Conservation (phyloP, 768 basidiomycete species). For the Rhizopogon rudus region DNA sequence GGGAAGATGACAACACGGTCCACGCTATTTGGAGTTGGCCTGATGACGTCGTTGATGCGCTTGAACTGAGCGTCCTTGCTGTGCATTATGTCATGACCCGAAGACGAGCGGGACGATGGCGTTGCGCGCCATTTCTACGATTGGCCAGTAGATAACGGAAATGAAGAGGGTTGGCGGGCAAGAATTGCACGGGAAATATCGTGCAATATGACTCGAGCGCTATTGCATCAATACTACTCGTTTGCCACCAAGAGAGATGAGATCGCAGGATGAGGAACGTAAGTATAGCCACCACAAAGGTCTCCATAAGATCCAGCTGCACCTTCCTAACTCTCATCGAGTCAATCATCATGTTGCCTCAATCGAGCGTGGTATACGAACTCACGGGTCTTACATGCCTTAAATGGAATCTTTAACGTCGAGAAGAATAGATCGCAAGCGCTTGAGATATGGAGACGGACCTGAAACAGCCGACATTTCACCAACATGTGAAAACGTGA, state of each 20-base stretch:
- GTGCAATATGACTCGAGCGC: background rate
- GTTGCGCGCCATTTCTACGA: background rate
- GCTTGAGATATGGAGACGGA: no score
- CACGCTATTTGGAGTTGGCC: background rate
- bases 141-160: background rate
- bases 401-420: conserved; percentile 23
- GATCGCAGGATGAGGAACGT: background rate
- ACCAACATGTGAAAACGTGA: conserved; percentile 3
- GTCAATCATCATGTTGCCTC: background rate
- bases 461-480: no score
- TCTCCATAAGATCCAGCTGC: background rate
- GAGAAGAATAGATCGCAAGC: conserved; percentile 3
- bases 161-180: background rate
- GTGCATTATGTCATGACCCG: background rate
- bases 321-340: conserved; percentile 4
- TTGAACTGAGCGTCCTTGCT: background rate
- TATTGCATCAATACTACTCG: background rate
- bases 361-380: background rate
- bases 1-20: background rate
- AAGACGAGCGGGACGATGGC: background rate
- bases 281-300: conserved; percentile 1
- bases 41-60: background rate
- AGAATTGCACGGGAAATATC: background rate
- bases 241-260: background rate
- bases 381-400: conserved; percentile 16